A percentile compares a stretch with the other conserved stretches of the same genome.
These are phyloP conservation scores for Boeremia exigua DNA, from an alignment of 2,329 filamentous ascomycete genomes.

Conservation along the genomic window DNA sequence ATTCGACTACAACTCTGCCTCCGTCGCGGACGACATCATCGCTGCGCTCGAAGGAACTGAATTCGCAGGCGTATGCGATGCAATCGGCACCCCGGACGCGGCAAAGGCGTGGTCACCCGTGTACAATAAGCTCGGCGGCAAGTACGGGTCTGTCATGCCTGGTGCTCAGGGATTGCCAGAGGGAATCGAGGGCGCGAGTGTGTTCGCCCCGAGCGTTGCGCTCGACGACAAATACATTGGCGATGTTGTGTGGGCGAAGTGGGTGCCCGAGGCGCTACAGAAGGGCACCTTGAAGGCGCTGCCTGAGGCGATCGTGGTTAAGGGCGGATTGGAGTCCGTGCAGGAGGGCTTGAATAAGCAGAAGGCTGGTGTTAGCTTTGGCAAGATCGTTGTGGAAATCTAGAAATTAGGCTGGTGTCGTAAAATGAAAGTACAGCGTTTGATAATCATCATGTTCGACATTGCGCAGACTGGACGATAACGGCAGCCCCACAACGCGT, in stretches of 20 bases:
- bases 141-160: constrained; percentile 36
- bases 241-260: constrained; percentile 44
- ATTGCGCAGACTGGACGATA: no score
- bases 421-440: no score
- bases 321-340: constrained; percentile 36
- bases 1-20: constrained; percentile 42
- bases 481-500: neutral
- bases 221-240: constrained; percentile 35
- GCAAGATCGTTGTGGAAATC: constrained; percentile 42
- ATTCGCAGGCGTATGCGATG: constrained; percentile 53
- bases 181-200: constrained; percentile 31
- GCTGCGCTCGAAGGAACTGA: constrained; percentile 50
- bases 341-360: constrained; percentile 37
- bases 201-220: constrained; percentile 32
- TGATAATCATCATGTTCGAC: neutral
- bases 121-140: constrained; percentile 38
- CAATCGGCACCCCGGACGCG: constrained; percentile 35
- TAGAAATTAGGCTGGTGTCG: neutral
- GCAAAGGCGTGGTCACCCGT: constrained; percentile 34
- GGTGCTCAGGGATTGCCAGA: constrained; percentile 28
- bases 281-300: constrained; percentile 39
- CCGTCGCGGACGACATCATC: constrained; percentile 48
- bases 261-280: constrained; percentile 40
- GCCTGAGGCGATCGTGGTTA: constrained; percentile 39
- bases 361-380: constrained; percentile 42